Conservation (phyloP, 129 eudicot genomes). For the Helianthus tuberosus region DNA sequence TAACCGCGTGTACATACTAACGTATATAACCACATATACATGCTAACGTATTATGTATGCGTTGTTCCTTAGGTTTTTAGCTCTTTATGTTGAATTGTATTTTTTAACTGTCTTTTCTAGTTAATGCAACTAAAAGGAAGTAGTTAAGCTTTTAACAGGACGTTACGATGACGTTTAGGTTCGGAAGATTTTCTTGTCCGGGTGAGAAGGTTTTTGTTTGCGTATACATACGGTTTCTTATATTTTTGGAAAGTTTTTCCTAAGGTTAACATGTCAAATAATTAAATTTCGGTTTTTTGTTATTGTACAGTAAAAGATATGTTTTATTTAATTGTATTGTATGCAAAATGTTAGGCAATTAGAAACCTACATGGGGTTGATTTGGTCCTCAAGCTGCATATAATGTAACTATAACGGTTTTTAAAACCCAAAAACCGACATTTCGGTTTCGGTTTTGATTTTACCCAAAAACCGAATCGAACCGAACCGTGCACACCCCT, state of each 20-base stretch:
- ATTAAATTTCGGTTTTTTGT: not conserved
- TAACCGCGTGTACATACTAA: not conserved
- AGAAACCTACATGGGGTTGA: not conserved
- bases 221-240: not conserved
- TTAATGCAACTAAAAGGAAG: not conserved
- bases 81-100: not conserved
- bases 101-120: not conserved
- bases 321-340: not conserved
- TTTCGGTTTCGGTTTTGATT: too few relatives aligned
- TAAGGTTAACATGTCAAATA: not conserved
- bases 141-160: not conserved
- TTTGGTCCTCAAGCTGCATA: conserved; percentile 10
- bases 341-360: not conserved
- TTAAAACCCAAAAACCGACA: too few relatives aligned
- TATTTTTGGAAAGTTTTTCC: not conserved
- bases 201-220: not conserved
- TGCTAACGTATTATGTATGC: not conserved
- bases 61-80: not conserved
- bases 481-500: too few relatives aligned
- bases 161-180: not conserved
- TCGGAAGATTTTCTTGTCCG: not conserved
- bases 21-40: not conserved
- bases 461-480: too few relatives aligned
- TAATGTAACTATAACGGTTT: not conserved
- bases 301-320: not conserved